Evolutionary conservation across 495 filamentous ascomycete species (phyloP).

Genomic region (Evernia prunastri): DNA sequence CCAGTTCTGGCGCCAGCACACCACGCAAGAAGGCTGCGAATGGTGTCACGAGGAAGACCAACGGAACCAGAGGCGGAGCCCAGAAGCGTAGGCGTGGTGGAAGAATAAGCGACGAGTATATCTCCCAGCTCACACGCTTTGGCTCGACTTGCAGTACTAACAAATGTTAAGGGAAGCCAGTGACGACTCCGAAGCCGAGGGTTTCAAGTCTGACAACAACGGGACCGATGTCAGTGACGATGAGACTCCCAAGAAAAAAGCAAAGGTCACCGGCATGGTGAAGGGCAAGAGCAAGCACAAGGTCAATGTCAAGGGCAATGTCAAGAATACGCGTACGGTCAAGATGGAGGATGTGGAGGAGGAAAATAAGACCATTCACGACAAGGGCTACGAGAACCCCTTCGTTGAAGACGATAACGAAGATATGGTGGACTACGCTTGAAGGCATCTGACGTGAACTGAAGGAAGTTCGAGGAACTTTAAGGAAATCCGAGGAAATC

Average conservation of each 20-base stretch:
- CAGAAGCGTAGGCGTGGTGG: neutral
- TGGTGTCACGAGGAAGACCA: neutral
- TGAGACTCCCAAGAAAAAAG: neutral
- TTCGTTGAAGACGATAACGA: neutral
- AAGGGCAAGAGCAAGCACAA: neutral
- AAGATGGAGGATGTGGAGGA: neutral
- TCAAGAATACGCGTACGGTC: no score
- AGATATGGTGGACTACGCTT: neutral
- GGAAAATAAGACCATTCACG: neutral
- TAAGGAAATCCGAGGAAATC: neutral
- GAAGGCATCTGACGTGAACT: no score
- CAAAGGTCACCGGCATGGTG: neutral
- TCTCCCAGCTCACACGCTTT: neutral
- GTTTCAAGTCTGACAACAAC: neutral
- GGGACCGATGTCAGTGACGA: neutral
- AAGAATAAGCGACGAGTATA: slow-evolving; percentile 6
- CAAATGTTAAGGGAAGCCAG: neutral
- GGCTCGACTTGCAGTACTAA: neutral
- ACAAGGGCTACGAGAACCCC: neutral
- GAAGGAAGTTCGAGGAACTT: neutral
- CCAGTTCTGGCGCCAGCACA: slow-evolving; percentile 8
- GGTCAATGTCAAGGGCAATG: neutral
- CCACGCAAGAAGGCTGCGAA: slow-evolving; percentile 9
- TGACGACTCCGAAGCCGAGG: neutral
- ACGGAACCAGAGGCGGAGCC: neutral